Percentiles rank a stretch among this genome's conserved stretches.
These are phyloP conservation scores for Aspergillus fijiensis DNA, from an alignment of 2,329 filamentous ascomycete genomes.

Conservation along the genomic window DNA sequence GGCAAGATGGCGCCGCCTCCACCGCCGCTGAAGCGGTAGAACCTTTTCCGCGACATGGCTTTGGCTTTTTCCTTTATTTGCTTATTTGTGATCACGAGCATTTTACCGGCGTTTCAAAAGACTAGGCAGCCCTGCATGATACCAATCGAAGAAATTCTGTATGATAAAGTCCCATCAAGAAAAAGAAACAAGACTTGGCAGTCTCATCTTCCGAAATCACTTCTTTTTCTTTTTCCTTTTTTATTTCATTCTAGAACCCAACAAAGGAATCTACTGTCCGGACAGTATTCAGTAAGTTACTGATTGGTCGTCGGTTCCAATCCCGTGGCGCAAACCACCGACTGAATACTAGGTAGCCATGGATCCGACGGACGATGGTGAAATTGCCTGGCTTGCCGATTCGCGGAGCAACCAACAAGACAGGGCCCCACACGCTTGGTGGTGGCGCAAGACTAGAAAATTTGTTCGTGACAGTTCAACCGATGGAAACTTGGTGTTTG, in stretches of 20 bases:
- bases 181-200: not conserved
- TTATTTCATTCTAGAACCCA: not conserved
- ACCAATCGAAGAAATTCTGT: slow-evolving; percentile 13
- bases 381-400: not conserved
- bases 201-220: not conserved
- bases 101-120: slow-evolving; percentile 16
- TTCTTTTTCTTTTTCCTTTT: not conserved
- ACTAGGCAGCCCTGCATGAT: slow-evolving; percentile 22
- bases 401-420: not conserved
- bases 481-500: not conserved
- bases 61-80: slow-evolving; percentile 8
- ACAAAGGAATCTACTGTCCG: no score
- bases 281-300: no score
- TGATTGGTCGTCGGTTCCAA: not conserved
- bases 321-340: not conserved
- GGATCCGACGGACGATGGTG: slow-evolving; percentile 3
- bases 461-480: not conserved
- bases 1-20: slow-evolving; percentile 54
- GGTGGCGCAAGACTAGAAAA: slow-evolving; percentile 4
- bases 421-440: not conserved
- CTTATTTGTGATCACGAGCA: slow-evolving; percentile 17
- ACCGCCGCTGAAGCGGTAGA: slow-evolving; percentile 27
- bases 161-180: slow-evolving; percentile 1
- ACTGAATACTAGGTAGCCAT: not conserved
- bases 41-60: not conserved